Evolutionary conservation across 768 basidiomycete species (phyloP), one percentile per base, ranked within the genome.

Genomic region (Boletus rubroflammeus): DNA sequence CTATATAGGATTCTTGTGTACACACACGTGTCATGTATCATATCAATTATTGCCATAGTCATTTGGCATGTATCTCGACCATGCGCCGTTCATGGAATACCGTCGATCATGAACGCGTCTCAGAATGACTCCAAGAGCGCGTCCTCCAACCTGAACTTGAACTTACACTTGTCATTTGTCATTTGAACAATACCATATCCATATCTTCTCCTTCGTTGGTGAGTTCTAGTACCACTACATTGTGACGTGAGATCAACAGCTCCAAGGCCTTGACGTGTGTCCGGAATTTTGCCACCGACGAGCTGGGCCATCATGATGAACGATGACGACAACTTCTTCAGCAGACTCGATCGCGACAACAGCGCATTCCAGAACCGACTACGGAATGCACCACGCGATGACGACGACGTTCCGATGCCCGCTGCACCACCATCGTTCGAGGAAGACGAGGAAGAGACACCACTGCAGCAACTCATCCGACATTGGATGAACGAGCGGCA

Each of bases 401-500:
- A 50, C 14, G 62, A 72, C 39, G 65, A 67, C 45, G 25, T 51
- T 7, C 66, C 62, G 7, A 73, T 75, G 63, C 68, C 67, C 25
- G 63, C 57, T 34, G 55, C 59, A 5, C 68, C 57, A 14, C 57
- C 66, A 0, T 54, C 62, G 31, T 59, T 73, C 35, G 65, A 67
- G 28, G 75, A 73, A 14, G 73, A 72, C 19, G 71, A 69, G 6
- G 70, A 73, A 5, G 82, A 84, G 53, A 84, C 86, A 5, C 81
- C 83, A 0, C 70, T 92, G 2, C 81, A 88, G 41, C 76, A 82
- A 58, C 79, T 93, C 43, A 87, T 83, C 46, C 80, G 89, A 29
- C 86, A 88, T 61, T 93, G 91, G 91, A 83, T 86, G 77, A 88
- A 92, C 74, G 91, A 93, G 62, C 75, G 91, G 41, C 83, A 88